phyloP scores from a whole-genome alignment of 139 green algal species.

The Microglena sp. region DNA sequence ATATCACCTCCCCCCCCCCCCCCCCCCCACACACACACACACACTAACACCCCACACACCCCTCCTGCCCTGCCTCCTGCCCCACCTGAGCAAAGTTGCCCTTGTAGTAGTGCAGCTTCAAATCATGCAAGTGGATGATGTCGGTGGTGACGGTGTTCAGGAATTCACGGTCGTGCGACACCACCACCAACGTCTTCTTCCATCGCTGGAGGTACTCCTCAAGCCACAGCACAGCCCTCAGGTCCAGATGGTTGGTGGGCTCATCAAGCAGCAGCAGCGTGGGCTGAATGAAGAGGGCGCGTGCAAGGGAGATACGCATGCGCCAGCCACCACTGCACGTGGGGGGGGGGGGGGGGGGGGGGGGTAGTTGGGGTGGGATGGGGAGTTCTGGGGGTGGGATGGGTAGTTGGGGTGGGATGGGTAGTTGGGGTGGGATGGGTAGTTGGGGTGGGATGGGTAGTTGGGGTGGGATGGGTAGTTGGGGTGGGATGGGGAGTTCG shows the following conservation, averaged over 20 bases:
- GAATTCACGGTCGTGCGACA: slow-evolving; percentile 98
- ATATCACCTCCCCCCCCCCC: too few relatives aligned
- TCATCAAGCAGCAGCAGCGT: slow-evolving; percentile 97
- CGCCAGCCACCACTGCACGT: slow-evolving; percentile 96
- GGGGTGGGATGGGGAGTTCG: too few relatives aligned
- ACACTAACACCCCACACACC: too few relatives aligned
- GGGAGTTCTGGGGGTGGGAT: too few relatives aligned
- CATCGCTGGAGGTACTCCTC: slow-evolving; percentile 88
- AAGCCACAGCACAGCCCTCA: slow-evolving; percentile 85
- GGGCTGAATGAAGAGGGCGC: slow-evolving; percentile 95
- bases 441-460: too few relatives aligned
- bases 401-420: too few relatives aligned
- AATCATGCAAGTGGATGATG: slow-evolving; percentile 99
- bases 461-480: too few relatives aligned
- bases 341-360: too few relatives aligned
- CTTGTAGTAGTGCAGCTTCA: slow-evolving; percentile 86
- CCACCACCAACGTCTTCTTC: slow-evolving; percentile 99
- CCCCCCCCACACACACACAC: too few relatives aligned
- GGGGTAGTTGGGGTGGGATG: too few relatives aligned
- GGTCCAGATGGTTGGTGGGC: slow-evolving; percentile 98
- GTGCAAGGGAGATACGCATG: slow-evolving; percentile 98
- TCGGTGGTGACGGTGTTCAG: slow-evolving; percentile 97
- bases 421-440: too few relatives aligned
- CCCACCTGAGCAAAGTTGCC: slow-evolving; percentile 75
- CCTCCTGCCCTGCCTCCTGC: background rate